Base-by-base conservation (phyloP, 2,329 filamentous ascomycete genomes). In the Aschersonia sp. region DNA sequence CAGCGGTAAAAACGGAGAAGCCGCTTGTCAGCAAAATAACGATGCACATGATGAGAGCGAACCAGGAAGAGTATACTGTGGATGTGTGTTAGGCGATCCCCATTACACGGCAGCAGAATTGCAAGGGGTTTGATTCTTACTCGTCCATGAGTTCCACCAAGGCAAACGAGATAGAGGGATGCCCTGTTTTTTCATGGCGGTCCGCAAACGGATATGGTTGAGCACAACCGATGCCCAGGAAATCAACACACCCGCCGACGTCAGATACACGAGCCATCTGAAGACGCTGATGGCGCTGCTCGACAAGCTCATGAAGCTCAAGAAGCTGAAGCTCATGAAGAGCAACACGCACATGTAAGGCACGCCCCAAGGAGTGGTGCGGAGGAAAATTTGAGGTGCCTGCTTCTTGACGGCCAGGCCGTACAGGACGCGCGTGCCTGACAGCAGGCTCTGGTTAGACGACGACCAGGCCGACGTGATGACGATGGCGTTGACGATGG, bases 401-500 rank as follows among this genome's bases (percentile, higher is more conserved):
- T 85, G 82, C 12, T 76, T 76, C 51, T 77, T 79, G 6, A 80
- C 69, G 0, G 82, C 76, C 57, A 88, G 74, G 48, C 78, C 80
- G 57, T 84, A 80, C 7, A 89, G 69, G 28, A 86, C 78, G 57
- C 84, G 78, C 30, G 78, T 82, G 44, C 82, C 80, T 1, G 78
- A 78, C 59, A 84, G 83, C 46, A 78, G 67, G 64, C 75, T 77
- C 0, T 75, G 74, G 55, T 78, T 80, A 12, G 72, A 75, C 7
- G 75, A 74, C 2, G 75, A 78, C 70, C 75, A 78, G 2, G 80
- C 82, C 3, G 78, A 82, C 0, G 80, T 85, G 53, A 89, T 72
- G 54, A 89, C 81, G 30, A 89, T 71, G 38, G 83, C 84, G 60
- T 91, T 91, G 63, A 89, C 80, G 48, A 89, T 75, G 5, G 78